Base-by-base conservation (phyloP, 1,139 yeast genomes). In the Candida sanyaensis region DNA sequence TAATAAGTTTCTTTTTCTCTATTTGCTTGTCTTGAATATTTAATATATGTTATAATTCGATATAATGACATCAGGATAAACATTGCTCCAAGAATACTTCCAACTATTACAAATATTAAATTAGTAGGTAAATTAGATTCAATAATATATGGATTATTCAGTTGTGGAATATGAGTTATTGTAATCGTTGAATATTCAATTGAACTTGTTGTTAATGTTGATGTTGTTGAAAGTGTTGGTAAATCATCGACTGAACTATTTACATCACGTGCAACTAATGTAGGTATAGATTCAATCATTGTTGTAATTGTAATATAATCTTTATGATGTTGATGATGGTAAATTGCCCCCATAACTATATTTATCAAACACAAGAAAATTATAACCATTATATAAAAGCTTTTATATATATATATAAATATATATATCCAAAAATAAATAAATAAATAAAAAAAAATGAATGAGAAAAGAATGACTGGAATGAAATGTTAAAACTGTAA, bases 71-170 rank as follows among this genome's bases (percentile, higher is more conserved):
- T 42, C 6, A 60, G 50, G 9, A 64, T 39, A 4, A 73, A 49
- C 2, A 66, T 28, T 6, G 66, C 56, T 3, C 65, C 65, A 2
- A 76, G 48, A 8, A 75, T 58, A 0, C 65, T 66, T 1, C 80
- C 82, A 9, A 74, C 63, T 1, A 74, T 62, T 21, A 77, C 72
- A 55, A 78, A 77, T n/a, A 77, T 72, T 17, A 78, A 59, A 32
- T 73, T 72, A 32, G 63, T 59, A 0, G 75, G 71, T 39, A 67
- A 55, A 4, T 50, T 46, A 5, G 66, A 48, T n/a, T 46, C 43
- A 9, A 50, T 44, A 7, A 75, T 59, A 49, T 62, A 75, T 7
- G 82, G 82, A 50, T 73, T 69, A 9, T n/a, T 23, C 43, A 32
- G 44, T 13, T 4, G 29, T 37, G n/a, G 40, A 9, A 27, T 43